Base-by-base conservation (phyloP, 2,329 filamentous ascomycete species). In the Verticillium tricorpus region DNA sequence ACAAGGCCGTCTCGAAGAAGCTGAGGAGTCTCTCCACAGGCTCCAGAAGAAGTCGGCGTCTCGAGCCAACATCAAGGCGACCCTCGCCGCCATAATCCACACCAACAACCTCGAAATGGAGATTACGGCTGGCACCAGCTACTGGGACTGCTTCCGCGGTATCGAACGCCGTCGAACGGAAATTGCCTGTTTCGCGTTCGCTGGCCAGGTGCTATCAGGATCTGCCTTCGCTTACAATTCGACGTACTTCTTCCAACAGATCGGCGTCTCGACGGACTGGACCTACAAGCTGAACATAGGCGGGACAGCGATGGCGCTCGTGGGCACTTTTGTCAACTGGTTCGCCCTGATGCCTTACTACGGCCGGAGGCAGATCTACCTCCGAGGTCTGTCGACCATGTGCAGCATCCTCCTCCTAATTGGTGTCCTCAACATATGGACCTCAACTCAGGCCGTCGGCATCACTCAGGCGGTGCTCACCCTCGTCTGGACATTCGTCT, bases 111-210 rank as follows among this genome's bases (percentile, higher is more conserved):
- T 73, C 32, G 76, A 78, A 60, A 71, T 71, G 62, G 63, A 67
- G 22, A 63, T 73, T 55, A 70, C 69, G 3, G 65, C 67, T 1
- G 75, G 76, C 1, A 72, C 72, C 0, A 70, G 68, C 5, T 80
- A 80, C 60, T 61, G 63, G 25, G 76, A 81, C 65, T 79, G 76
- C 65, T 81, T 82, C 69, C 73, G 69, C 35, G 74, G 75, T 8
- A 64, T 72, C 25, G 75, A 83, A 56, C 69, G 77, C 1, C 71
- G 76, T 2, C 69, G 78, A 2, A 78, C 76, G 1, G 74, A 77
- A 55, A 72, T 77, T 37, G 70, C 73, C 11, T 70, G 70, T 58
- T 62, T 72, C 61, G 69, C 71, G 7, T 75, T 69, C 61, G 64
- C 72, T 0, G 68, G 70, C 54, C 70, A 72, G 65, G 66, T 65